These are phyloP conservation scores for Mycena floridula DNA, from an alignment of 768 basidiomycete species.

Conservation along the genomic window DNA sequence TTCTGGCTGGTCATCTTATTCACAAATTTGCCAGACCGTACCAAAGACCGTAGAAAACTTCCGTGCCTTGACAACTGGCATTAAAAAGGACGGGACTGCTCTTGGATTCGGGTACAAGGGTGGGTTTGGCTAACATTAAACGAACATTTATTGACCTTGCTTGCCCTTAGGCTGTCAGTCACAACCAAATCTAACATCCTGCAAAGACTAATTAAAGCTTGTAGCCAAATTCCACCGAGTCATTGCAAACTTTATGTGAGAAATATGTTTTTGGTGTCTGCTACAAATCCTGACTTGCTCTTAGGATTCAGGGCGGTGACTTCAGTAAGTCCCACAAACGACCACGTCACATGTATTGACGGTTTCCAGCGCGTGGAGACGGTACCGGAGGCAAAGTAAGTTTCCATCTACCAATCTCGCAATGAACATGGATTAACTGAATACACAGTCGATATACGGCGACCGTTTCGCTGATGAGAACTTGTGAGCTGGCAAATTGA, in stretches of 20 bases:
- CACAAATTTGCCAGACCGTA: slow-evolving; percentile 56
- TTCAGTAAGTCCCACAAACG: slow-evolving; percentile 60
- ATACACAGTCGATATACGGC: slow-evolving; percentile 77
- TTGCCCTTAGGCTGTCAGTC: no score
- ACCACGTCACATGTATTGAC: not conserved
- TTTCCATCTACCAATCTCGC: no score
- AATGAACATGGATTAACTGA: no score
- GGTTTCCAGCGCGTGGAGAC: slow-evolving; percentile 65
- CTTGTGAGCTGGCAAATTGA: slow-evolving; percentile 51
- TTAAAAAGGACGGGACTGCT: slow-evolving; percentile 65
- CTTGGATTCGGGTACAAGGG: slow-evolving; percentile 86
- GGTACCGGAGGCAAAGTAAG: slow-evolving; percentile 87
- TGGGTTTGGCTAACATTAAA: no score
- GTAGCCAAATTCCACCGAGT: slow-evolving; percentile 97
- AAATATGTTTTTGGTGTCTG: no score
- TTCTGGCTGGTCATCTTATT: not conserved
- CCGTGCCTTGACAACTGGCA: slow-evolving; percentile 84
- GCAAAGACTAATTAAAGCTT: no score
- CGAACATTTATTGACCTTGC: no score
- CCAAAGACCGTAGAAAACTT: slow-evolving; percentile 98
- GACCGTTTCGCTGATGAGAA: slow-evolving; percentile 93
- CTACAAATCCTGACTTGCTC: no score
- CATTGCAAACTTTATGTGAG: slow-evolving; percentile 89
- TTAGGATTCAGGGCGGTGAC: slow-evolving; percentile 96
- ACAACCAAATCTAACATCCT: no score